Conservation (phyloP, 441 rosid genomes). For the Daphne laureola region DNA sequence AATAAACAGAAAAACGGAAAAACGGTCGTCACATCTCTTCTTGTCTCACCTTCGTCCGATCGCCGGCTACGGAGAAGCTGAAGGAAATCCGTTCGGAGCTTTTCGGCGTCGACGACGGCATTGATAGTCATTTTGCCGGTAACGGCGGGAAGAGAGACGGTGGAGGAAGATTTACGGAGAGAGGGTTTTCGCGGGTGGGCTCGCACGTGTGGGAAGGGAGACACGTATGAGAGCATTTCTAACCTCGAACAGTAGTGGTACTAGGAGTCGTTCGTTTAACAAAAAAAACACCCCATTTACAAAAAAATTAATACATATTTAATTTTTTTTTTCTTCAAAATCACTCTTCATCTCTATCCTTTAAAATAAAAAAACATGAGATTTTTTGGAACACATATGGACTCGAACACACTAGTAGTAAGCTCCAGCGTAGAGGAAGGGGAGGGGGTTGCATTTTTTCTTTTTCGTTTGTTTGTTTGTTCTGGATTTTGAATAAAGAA, state of each 20-base stretch:
- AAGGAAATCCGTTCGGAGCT: conserved; percentile 49
- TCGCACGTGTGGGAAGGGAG: conserved; percentile 12
- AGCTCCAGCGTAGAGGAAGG: background rate
- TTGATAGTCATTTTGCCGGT: conserved; percentile 1
- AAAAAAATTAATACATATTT: too few species aligned
- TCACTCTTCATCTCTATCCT: too few species aligned
- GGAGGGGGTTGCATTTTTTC: background rate
- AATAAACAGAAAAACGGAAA: background rate
- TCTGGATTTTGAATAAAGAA: background rate
- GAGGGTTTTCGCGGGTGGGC: conserved; percentile 14
- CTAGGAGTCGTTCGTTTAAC: too few species aligned
- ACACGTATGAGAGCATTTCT: conserved; percentile 13
- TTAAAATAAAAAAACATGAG: too few species aligned
- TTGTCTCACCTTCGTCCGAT: conserved; percentile 37
- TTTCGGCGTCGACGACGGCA: conserved; percentile 12
- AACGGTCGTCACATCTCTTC: background rate
- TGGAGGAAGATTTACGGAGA: conserved; percentile 13
- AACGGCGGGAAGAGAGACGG: background rate
- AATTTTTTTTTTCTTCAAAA: too few species aligned
- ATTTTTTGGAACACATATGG: too few species aligned
- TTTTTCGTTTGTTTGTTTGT: background rate
- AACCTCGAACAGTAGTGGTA: background rate
- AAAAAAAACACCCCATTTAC: too few species aligned
- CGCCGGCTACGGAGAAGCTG: conserved; percentile 45
- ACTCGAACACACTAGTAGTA: too few species aligned